Evolutionary conservation across 2,329 filamentous ascomycete species (phyloP).

Genomic region (Alternaria viburni): DNA sequence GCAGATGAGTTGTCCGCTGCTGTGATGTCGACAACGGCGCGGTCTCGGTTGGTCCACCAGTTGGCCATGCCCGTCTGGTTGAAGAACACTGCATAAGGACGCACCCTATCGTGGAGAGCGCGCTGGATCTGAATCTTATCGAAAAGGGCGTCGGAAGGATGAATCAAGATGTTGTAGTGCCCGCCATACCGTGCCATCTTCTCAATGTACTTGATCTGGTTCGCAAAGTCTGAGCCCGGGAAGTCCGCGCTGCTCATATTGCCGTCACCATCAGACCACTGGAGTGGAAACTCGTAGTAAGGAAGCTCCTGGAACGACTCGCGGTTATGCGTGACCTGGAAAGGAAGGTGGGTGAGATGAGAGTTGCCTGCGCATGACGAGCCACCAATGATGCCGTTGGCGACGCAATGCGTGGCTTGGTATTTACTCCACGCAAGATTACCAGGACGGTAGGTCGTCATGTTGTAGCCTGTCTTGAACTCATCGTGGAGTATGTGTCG

Average conservation of each 20-base stretch:
- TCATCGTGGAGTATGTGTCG: slow-evolving; percentile 5
- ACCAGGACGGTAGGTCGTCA: slow-evolving; percentile 9
- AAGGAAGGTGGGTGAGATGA: slow-evolving; percentile 7
- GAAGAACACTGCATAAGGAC: slow-evolving; percentile 12
- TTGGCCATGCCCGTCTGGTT: slow-evolving; percentile 14
- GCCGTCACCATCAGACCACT: slow-evolving; percentile 12
- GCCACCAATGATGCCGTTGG: slow-evolving; percentile 9
- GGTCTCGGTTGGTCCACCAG: slow-evolving; percentile 12
- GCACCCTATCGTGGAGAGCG: slow-evolving; percentile 6
- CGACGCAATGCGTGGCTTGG: slow-evolving; percentile 9
- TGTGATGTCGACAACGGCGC: background rate
- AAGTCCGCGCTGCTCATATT: slow-evolving; percentile 16
- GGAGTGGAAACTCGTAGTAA: slow-evolving; percentile 13
- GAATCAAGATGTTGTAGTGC: slow-evolving; percentile 16
- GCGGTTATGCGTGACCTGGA: slow-evolving; percentile 14
- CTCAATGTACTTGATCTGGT: slow-evolving; percentile 7
- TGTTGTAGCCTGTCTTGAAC: slow-evolving; percentile 11
- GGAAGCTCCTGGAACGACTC: slow-evolving; percentile 11
- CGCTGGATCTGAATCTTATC: slow-evolving; percentile 14
- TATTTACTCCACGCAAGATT: slow-evolving; percentile 16
- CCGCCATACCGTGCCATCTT: slow-evolving; percentile 14
- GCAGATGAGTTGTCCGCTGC: background rate
- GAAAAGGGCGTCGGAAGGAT: slow-evolving; percentile 11
- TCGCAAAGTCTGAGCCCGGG: slow-evolving; percentile 11
- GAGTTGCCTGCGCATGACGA: slow-evolving; percentile 14